These are phyloP conservation scores for Didymella arachidicola DNA, from an alignment of 2,329 filamentous ascomycete genomes.

Conservation along the genomic window DNA sequence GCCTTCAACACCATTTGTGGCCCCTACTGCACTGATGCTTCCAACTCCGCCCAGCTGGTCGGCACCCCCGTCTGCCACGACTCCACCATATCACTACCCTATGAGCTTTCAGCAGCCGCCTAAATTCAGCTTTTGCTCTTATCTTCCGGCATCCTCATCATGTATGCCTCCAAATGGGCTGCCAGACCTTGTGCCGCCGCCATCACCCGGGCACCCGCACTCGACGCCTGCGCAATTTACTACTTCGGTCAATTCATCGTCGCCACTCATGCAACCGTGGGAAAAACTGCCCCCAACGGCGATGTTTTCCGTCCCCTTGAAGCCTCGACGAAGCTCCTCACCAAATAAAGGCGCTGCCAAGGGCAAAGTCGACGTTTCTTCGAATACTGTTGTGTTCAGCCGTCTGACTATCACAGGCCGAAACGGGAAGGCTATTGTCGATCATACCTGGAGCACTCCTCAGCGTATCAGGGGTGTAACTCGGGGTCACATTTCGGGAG, in stretches of 20 bases:
- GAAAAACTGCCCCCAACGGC: slow-evolving; percentile 27
- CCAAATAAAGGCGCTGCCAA: slow-evolving; percentile 5
- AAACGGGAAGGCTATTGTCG: slow-evolving; percentile 25
- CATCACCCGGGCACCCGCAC: background rate
- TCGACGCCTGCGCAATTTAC: background rate
- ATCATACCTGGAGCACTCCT: slow-evolving; percentile 28
- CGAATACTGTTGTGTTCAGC: slow-evolving; percentile 14
- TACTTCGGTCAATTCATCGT: background rate
- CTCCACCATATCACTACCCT: background rate
- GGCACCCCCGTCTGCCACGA: background rate
- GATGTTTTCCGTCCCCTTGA: slow-evolving; percentile 31
- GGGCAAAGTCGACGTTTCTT: background rate
- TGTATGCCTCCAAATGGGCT: background rate
- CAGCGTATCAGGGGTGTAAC: slow-evolving; percentile 13
- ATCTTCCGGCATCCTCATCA: background rate
- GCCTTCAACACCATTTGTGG: background rate
- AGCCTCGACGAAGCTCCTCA: slow-evolving; percentile 19
- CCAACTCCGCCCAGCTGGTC: background rate
- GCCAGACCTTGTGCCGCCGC: background rate
- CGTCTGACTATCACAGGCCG: slow-evolving; percentile 32
- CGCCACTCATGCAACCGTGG: background rate
- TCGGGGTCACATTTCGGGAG: too few relatives aligned
- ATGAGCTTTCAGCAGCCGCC: background rate
- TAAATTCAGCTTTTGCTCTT: background rate
- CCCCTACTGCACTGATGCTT: slow-evolving; percentile 3